Evolutionary conservation across 139 green algal genomes (phyloP).

Genomic region (Marvania coccoides): DNA sequence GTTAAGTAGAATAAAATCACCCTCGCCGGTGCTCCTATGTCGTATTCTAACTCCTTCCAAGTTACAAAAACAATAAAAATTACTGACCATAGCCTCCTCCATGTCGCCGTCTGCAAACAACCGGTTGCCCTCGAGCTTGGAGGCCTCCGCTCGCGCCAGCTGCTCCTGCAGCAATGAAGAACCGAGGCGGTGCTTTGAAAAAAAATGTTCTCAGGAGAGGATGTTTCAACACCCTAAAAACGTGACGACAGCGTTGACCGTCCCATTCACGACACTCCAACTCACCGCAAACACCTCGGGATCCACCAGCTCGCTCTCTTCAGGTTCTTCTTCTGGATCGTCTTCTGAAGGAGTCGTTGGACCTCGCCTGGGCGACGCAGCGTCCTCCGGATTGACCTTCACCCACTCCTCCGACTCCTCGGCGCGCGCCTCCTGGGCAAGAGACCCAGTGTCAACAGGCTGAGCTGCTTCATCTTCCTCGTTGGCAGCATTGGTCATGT

Average conservation of each 20-base stretch:
- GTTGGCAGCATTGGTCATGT: neutral
- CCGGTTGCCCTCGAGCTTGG: constrained; percentile 65
- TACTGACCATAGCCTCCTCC: constrained; percentile 24
- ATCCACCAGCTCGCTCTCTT: neutral
- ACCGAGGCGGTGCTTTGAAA: no score
- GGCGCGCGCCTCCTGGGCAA: neutral
- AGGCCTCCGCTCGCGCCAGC: constrained; percentile 33
- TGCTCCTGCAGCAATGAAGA: constrained; percentile 20
- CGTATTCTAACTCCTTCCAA: neutral
- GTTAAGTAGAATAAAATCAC: neutral
- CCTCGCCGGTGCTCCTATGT: no score
- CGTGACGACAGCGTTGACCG: neutral
- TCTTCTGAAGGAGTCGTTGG: neutral
- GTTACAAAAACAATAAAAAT: neutral
- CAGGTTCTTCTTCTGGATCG: neutral
- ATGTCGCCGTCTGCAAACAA: constrained; percentile 28
- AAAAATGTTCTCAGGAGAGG: neutral
- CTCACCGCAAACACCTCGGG: neutral
- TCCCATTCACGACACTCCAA: neutral
- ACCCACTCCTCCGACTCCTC: neutral
- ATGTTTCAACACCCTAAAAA: neutral
- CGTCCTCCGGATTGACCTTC: neutral
- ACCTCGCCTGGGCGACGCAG: neutral
- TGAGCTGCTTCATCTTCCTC: neutral
- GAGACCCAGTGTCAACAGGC: neutral